Percentiles rank a stretch among this genome's conserved stretches.
Conservation (phyloP, 129 eudicot species). For the Arctium lappa region DNA sequence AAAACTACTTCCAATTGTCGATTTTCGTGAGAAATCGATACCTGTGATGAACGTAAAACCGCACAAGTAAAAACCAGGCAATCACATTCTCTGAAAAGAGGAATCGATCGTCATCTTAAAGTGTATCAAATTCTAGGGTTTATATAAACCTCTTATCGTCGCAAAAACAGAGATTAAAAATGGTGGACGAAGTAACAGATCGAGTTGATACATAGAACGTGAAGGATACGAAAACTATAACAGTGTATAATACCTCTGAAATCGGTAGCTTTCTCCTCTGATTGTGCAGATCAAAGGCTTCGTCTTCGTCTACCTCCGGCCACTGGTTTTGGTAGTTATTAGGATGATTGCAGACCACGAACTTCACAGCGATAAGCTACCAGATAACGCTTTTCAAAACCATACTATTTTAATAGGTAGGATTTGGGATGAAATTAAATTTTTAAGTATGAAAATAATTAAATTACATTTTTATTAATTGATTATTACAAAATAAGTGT, state of each 20-base stretch:
- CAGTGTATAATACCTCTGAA: neutral
- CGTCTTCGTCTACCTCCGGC: slow-evolving; percentile 3
- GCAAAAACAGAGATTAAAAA: neutral
- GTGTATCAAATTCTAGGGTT: neutral
- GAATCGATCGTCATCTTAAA: neutral
- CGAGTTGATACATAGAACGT: neutral
- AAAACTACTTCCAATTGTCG: neutral
- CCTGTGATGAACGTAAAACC: neutral
- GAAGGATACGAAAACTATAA: neutral
- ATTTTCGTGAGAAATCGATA: neutral
- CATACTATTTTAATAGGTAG: too few relatives aligned
- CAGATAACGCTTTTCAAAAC: too few relatives aligned
- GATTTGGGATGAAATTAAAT: too few relatives aligned
- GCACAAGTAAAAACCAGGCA: neutral
- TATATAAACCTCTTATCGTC: neutral
- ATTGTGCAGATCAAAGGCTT: neutral
- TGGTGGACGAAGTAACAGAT: neutral
- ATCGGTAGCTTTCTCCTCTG: neutral
- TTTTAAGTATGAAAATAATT: too few relatives aligned
- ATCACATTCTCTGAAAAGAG: neutral
- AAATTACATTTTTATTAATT: too few relatives aligned
- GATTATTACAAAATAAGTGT: too few relatives aligned
- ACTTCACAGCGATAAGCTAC: too few relatives aligned
- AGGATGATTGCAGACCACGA: neutral
- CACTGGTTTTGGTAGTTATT: neutral